These are phyloP conservation scores for Komagataella ulmi DNA, from an alignment of 805 yeast genomes.

Conservation along the genomic window DNA sequence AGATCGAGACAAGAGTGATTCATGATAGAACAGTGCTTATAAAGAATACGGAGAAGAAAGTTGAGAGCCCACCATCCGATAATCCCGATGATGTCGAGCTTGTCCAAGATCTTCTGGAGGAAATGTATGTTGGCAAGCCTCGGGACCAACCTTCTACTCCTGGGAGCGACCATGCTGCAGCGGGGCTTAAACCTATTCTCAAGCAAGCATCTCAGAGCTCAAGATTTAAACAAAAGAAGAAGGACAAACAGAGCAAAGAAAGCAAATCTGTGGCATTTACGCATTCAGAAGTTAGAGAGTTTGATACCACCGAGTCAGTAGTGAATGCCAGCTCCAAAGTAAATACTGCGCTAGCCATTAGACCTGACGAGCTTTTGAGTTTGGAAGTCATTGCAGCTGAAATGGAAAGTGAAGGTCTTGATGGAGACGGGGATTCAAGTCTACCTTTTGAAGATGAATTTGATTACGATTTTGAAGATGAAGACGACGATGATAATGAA, in stretches of 20 bases:
- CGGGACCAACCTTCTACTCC: neutral
- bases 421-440: slow-evolving; percentile 16
- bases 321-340: neutral
- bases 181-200: neutral
- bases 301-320: neutral
- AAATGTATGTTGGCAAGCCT: neutral
- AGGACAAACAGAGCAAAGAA: neutral
- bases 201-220: neutral
- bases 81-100: neutral
- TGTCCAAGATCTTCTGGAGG: neutral
- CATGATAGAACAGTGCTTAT: neutral
- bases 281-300: neutral
- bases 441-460: slow-evolving; percentile 24
- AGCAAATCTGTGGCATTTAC: neutral
- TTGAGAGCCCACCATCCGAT: neutral
- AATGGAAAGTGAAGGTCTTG: slow-evolving; percentile 18
- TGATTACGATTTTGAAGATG: slow-evolving; percentile 20
- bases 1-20: neutral
- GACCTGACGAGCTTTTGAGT: slow-evolving; percentile 33
- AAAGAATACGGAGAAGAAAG: neutral
- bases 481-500: slow-evolving; percentile 10
- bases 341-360: slow-evolving; percentile 15
- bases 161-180: neutral
- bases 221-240: neutral
- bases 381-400: slow-evolving; percentile 42